Evolutionary conservation across 2,329 filamentous ascomycete genomes (phyloP), one percentile per base, ranked within the genome.

Genomic region (Trichoderma sp.): DNA sequence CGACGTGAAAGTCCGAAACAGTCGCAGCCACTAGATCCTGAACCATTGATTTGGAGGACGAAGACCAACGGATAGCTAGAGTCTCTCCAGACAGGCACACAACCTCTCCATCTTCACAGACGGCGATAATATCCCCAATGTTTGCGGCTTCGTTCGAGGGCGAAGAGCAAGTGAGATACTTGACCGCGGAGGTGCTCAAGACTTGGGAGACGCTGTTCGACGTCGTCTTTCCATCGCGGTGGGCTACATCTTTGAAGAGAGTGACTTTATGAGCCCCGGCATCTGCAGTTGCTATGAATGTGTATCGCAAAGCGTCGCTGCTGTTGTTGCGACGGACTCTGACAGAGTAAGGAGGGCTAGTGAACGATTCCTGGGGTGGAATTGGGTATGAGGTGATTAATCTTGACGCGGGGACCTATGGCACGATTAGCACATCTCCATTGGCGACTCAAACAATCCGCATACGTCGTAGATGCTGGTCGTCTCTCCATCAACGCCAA

Each of bases 311-410:
- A 35, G 86, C 78, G 68, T 84, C 82, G 70, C 78, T 82, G 65
- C 78, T 80, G 25, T 81, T 80, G 12, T 82, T 76, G 54, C 80
- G 80, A 72, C 86, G 83, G 70, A 83, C 80, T 71, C 86, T 82
- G 50, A 89, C 76, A 17, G 88, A 90, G 75, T 82, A 84, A 22
- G 87, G 84, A 9, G 87, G 77, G 76, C 88, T 90, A 64, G 87
- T 87, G 75, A 90, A 89, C 61, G 82, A 83, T 64, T 88, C 85
- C 76, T 89, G 87, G 1, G 88, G 89, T 29, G 88, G 86, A 69
- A 90, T 84, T 25, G 88, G 87, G 75, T 90, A 90, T 2, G 88
- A 90, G 7, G 88, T 90, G 72, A 90, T 83, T 70, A 90, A 80
- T 69, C 85, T 83, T 6, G 87, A 86, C 4, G 86, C 84, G 4